A percentile compares a stretch with the other conserved stretches of the same genome.
Conservation (phyloP, 306 rosid species). For the Prunus mira region DNA sequence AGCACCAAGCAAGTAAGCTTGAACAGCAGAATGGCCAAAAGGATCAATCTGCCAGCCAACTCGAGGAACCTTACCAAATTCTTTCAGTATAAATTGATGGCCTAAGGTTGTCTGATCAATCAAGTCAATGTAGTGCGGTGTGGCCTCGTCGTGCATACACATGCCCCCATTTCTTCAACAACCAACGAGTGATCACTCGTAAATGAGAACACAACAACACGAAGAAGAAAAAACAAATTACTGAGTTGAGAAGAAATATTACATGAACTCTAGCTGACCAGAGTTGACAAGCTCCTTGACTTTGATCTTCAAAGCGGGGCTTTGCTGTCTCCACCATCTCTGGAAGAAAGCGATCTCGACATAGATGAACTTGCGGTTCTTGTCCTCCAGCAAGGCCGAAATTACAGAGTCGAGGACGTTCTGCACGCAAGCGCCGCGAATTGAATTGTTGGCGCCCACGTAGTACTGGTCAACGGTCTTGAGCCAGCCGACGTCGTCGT, state of each 20-base stretch:
- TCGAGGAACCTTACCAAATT: constrained; percentile 70
- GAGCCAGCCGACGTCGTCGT: constrained; percentile 90
- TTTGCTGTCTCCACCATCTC: constrained; percentile 92
- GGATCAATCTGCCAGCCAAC: constrained; percentile 93
- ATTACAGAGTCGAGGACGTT: constrained; percentile 75
- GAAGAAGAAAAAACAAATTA: neutral
- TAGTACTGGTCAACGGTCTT: constrained; percentile 88
- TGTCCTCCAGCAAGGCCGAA: constrained; percentile 64
- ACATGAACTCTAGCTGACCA: constrained; percentile 91
- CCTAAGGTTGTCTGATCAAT: constrained; percentile 87
- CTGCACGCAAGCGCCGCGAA: constrained; percentile 88
- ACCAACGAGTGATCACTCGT: neutral
- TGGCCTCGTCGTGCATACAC: constrained; percentile 93
- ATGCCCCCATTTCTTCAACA: constrained; percentile 75
- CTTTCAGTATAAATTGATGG: constrained; percentile 59
- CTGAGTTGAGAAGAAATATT: constrained; percentile 10
- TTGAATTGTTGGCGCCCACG: constrained; percentile 81
- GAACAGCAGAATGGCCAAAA: constrained; percentile 86
- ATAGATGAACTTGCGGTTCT: constrained; percentile 72
- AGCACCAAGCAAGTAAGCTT: constrained; percentile 81
- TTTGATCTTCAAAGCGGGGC: constrained; percentile 49
- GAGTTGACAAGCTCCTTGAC: constrained; percentile 70
- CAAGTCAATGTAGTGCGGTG: constrained; percentile 72
- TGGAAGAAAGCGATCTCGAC: constrained; percentile 84
- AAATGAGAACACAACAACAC: neutral